Evolutionary conservation across 108 stramenopile genomes (phyloP).

Genomic region (Pseudonitzschia delicatissima): DNA sequence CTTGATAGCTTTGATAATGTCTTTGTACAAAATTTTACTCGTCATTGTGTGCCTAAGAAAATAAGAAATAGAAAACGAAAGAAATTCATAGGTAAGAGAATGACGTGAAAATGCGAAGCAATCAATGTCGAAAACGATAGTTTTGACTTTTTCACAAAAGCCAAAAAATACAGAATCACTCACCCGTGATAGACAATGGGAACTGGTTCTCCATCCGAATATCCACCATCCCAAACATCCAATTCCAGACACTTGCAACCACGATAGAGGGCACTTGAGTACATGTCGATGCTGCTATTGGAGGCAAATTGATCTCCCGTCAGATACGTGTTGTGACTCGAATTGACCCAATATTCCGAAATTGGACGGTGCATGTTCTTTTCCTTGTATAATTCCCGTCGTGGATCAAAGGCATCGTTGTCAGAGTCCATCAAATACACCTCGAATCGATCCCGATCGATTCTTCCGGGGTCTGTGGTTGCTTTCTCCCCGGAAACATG

Average conservation of each 20-base stretch:
- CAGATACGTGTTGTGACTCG: conserved; percentile 97
- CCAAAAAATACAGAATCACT: background rate
- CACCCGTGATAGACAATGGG: conserved; percentile 92
- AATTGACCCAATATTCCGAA: conserved; percentile 92
- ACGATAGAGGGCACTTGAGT: conserved; percentile 74
- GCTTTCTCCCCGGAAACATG: conserved; percentile 28
- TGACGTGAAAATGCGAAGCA: background rate
- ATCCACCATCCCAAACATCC: conserved; percentile 92
- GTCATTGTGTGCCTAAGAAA: conserved; percentile 83
- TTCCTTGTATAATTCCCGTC: conserved; percentile 40
- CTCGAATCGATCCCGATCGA: conserved; percentile 70
- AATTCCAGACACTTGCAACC: conserved; percentile 97
- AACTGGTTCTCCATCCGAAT: conserved; percentile 20
- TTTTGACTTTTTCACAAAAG: background rate
- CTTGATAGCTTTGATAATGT: conserved; percentile 78
- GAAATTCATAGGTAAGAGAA: background rate
- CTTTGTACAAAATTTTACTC: conserved; percentile 80
- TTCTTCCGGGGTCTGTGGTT: conserved; percentile 36
- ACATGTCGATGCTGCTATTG: conserved; percentile 81
- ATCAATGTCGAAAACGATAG: background rate
- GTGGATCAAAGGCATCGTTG: conserved; percentile 79
- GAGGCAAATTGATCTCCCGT: conserved; percentile 93
- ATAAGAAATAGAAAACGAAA: background rate
- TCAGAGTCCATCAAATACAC: conserved; percentile 52
- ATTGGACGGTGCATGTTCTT: conserved; percentile 74